Evolutionary conservation across 1,139 yeast species (phyloP).

Genomic region (Hansenula sp.): DNA sequence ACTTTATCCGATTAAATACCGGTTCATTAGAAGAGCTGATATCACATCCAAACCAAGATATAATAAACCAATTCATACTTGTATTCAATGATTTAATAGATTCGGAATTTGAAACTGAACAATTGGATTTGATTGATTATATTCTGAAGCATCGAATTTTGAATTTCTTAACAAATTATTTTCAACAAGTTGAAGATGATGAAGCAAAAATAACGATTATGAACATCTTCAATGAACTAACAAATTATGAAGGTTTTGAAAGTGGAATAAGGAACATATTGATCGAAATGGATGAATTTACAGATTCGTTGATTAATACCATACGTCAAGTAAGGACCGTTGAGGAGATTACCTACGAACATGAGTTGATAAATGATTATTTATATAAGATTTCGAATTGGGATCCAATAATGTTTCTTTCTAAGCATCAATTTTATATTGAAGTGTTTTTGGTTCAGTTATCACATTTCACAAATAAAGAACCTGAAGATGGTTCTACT

Average conservation of each 20-base stretch:
- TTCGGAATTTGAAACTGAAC: slow-evolving; percentile 1
- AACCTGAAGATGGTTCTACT: slow-evolving; percentile 1
- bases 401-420: neutral
- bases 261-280: neutral
- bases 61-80: slow-evolving; percentile 16
- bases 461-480: neutral
- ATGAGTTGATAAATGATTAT: neutral
- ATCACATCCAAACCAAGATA: slow-evolving; percentile 31
- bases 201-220: neutral
- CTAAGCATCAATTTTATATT: neutral
- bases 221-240: neutral
- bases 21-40: slow-evolving; percentile 22
- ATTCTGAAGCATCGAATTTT: neutral
- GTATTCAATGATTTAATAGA: slow-evolving; percentile 1
- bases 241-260: neutral
- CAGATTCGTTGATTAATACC: neutral
- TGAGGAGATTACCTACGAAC: neutral
- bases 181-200: neutral
- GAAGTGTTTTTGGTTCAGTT: neutral
- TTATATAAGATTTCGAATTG: neutral
- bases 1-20: slow-evolving; percentile 21
- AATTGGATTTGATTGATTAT: neutral
- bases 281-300: neutral
- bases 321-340: neutral
- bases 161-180: neutral